These are phyloP conservation scores for Wickerhamomyces sp. DNA, from an alignment of 1,139 yeast genomes.

Conservation along the genomic window DNA sequence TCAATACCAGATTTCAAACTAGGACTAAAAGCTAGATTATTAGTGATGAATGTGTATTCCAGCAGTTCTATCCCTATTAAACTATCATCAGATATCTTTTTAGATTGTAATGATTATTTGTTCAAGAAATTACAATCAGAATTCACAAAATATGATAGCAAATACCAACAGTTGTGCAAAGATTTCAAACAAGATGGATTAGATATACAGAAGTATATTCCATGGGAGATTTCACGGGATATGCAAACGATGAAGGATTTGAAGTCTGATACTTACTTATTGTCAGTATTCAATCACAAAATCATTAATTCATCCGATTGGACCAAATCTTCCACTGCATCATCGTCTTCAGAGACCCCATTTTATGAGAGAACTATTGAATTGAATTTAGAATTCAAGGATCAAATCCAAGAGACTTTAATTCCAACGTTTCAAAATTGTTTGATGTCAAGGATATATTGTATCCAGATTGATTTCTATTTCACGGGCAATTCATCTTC, in stretches of 20 bases:
- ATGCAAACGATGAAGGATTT: conserved; percentile 19
- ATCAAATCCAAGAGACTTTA: conserved; percentile 34
- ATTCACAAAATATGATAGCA: conserved; percentile 8
- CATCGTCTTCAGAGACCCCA: conserved; percentile 6
- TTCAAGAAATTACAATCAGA: conserved; percentile 10
- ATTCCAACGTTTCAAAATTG: conserved; percentile 59
- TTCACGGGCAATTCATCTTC: conserved; percentile 23
- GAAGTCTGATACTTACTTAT: conserved; percentile 8
- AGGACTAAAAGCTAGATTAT: conserved; percentile 13
- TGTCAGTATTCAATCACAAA: conserved; percentile 9
- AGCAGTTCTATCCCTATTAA: conserved; percentile 23
- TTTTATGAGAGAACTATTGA: conserved; percentile 9
- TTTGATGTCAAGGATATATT: conserved; percentile 46
- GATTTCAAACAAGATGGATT: conserved; percentile 7
- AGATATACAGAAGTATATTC: conserved; percentile 9
- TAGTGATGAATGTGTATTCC: conserved; percentile 21
- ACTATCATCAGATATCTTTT: conserved; percentile 19
- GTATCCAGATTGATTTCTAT: conserved; percentile 29
- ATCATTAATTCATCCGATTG: not conserved
- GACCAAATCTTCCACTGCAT: not conserved
- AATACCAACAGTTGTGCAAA: conserved; percentile 3
- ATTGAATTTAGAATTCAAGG: conserved; percentile 26
- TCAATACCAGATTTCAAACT: conserved; percentile 7
- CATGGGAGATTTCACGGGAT: conserved; percentile 12
- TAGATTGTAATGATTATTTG: conserved; percentile 2